Evolutionary conservation across 2,329 filamentous ascomycete species (phyloP), one percentile per base, ranked within the genome.

Genomic region (Botryosphaeria dothidea): DNA sequence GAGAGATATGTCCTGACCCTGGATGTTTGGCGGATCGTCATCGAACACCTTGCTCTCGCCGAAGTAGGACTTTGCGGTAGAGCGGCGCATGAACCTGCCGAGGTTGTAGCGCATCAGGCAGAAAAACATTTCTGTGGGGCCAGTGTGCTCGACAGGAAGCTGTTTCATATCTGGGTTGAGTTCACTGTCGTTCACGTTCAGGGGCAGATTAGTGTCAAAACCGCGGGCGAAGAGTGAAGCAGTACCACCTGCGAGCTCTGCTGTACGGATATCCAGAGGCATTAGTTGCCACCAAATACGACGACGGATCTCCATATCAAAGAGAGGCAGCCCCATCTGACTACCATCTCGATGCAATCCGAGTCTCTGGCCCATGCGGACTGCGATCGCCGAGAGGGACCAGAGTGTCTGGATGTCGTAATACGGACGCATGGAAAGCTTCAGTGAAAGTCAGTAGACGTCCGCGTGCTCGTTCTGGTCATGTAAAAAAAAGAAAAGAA

Each of bases 211-310:
- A 1, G 83, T 84, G 68, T 84, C 81, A 67, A 80, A 84, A 19
- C 65, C 13, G 17, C 27, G 36, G 9, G 57, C 9, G n/a, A 60
- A 67, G 8, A 79, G 72, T 6, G 85, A 75, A n/a, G 80, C 75
- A 11, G 80, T 75, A 17, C 75, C 80, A 11, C 86, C 86, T 3
- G 84, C 81, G 57, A 86, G 80, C 69, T 87, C 84, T 6, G 84
- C 81, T 1, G 81, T 81, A 7, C 83, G 82, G 29, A 83, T 78
- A 67, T 90, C 88, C 1, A 89, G 79, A n/a, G 87, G 80, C 31
- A 87, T 73, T n/a, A 90, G 81, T 68, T 88, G 85, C 77, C 85
- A 86, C 84, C 87, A 90, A 0, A 89, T 71, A 2, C 88, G 81
- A 8, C 87, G 82, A 21, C 87, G 82, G 75, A 88, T 83, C 73